Conservation (phyloP, 371 early-diverging fungal genomes). For the Actinomortierella wolfii region DNA sequence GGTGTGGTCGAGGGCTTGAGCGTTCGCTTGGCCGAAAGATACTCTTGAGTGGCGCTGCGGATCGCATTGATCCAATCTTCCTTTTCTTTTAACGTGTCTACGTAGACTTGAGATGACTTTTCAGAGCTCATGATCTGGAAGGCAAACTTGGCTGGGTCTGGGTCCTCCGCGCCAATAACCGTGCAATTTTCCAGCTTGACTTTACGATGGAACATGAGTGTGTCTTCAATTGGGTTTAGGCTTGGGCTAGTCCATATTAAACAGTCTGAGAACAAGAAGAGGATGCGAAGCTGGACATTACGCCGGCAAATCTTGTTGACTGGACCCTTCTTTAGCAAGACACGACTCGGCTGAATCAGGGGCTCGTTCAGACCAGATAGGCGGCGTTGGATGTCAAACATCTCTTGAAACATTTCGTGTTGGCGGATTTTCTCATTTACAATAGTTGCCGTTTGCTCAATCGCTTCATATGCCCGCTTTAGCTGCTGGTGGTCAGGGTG, state of each 20-base stretch:
- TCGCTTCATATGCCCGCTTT: slow-evolving; percentile 54
- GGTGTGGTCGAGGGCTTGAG: slow-evolving; percentile 59
- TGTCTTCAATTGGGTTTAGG: slow-evolving; percentile 51
- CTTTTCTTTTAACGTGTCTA: slow-evolving; percentile 54
- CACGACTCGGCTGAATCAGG: slow-evolving; percentile 69
- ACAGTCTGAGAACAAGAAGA: slow-evolving; percentile 77
- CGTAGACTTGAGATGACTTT: slow-evolving; percentile 72
- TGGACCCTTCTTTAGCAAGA: slow-evolving; percentile 60
- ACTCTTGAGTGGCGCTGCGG: slow-evolving; percentile 54
- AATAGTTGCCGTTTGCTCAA: slow-evolving; percentile 67
- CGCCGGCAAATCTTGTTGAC: slow-evolving; percentile 74
- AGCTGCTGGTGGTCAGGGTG: slow-evolving; percentile 70
- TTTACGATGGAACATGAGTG: slow-evolving; percentile 64
- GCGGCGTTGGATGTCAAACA: slow-evolving; percentile 68
- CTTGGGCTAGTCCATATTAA: slow-evolving; percentile 66
- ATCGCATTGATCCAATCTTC: slow-evolving; percentile 66
- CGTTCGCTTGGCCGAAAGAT: slow-evolving; percentile 54
- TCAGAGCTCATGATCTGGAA: slow-evolving; percentile 75
- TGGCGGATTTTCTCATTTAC: slow-evolving; percentile 78
- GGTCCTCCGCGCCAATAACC: slow-evolving; percentile 57
- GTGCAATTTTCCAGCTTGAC: slow-evolving; percentile 62
- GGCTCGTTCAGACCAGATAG: slow-evolving; percentile 59
- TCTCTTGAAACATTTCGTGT: slow-evolving; percentile 71
- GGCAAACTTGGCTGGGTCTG: slow-evolving; percentile 25
- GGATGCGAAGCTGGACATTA: slow-evolving; percentile 62